A percentile compares a stretch with the other conserved stretches of the same genome.
Conservation (phyloP, 2,329 filamentous ascomycete species). For the Coleophoma crateriformis region DNA sequence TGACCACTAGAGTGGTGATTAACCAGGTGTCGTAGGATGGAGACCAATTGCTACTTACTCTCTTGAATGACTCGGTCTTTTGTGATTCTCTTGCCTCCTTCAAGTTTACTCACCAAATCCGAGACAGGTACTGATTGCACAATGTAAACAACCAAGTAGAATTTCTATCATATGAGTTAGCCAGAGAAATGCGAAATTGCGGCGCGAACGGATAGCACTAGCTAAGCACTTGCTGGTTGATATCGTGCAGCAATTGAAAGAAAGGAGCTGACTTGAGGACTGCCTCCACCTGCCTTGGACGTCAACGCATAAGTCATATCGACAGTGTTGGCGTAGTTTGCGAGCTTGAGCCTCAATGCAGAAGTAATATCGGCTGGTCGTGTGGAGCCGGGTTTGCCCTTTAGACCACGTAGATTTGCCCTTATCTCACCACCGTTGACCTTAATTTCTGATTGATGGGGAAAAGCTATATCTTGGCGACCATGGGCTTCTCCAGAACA, state of each 20-base stretch:
- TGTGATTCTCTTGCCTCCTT: slow-evolving; percentile 64
- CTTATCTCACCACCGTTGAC: slow-evolving; percentile 85
- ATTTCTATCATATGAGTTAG: slow-evolving; percentile 48
- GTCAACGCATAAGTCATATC: slow-evolving; percentile 91
- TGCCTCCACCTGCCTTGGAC: slow-evolving; percentile 58
- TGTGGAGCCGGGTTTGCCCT: slow-evolving; percentile 94
- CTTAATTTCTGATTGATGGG: slow-evolving; percentile 86
- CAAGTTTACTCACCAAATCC: slow-evolving; percentile 64
- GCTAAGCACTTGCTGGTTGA: neutral
- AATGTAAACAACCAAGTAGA: slow-evolving; percentile 66
- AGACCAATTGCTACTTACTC: slow-evolving; percentile 47
- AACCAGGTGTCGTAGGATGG: neutral
- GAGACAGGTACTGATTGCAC: slow-evolving; percentile 69
- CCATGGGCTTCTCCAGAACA: slow-evolving; percentile 63
- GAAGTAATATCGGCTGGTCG: slow-evolving; percentile 87
- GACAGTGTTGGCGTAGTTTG: slow-evolving; percentile 68
- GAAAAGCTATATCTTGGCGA: slow-evolving; percentile 77
- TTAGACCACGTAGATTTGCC: slow-evolving; percentile 88
- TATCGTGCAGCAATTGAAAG: slow-evolving; percentile 1
- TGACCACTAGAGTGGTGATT: slow-evolving; percentile 57
- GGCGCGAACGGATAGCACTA: slow-evolving; percentile 6
- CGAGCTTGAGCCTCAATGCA: slow-evolving; percentile 61
- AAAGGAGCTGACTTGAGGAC: slow-evolving; percentile 16
- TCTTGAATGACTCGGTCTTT: slow-evolving; percentile 80
- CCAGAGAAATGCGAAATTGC: slow-evolving; percentile 10